Conservation (phyloP, 495 filamentous ascomycete species). For the Penicillium dipodomyicola region DNA sequence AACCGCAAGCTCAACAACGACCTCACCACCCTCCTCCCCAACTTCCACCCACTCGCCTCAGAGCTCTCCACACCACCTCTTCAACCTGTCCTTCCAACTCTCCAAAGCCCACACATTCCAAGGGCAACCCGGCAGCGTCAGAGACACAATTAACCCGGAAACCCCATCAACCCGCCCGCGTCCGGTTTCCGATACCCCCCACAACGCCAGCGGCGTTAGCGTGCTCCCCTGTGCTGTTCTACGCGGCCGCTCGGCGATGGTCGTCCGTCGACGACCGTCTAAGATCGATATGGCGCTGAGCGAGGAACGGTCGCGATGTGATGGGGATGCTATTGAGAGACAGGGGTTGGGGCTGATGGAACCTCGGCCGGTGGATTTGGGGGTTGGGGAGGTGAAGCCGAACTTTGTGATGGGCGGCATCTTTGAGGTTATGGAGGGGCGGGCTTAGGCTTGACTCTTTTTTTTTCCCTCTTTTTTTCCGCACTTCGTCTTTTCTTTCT, state of each 20-base stretch:
- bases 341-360: constrained; percentile 47
- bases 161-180: constrained; percentile 25
- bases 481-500: no score
- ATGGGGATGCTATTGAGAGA: constrained; percentile 38
- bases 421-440: constrained; percentile 50
- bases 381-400: constrained; percentile 23
- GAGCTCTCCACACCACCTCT: constrained; percentile 25
- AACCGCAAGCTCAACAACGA: constrained; percentile 23
- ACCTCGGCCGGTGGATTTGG: constrained; percentile 41
- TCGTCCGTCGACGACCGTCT: constrained; percentile 43
- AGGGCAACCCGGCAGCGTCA: constrained; percentile 19
- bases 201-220: constrained; percentile 21
- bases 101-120: constrained; percentile 13
- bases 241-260: constrained; percentile 36
- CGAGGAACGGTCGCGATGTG: constrained; percentile 42
- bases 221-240: constrained; percentile 31
- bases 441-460: constrained; percentile 22
- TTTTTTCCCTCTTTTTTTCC: not conserved
- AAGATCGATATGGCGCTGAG: constrained; percentile 42
- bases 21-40: constrained; percentile 26
- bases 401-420: constrained; percentile 49
- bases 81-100: constrained; percentile 33
- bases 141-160: constrained; percentile 3
- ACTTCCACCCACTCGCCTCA: constrained; percentile 16
- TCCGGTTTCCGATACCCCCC: constrained; percentile 19